Conservation (phyloP, 495 filamentous ascomycete genomes). For the Penicillium steckii region DNA sequence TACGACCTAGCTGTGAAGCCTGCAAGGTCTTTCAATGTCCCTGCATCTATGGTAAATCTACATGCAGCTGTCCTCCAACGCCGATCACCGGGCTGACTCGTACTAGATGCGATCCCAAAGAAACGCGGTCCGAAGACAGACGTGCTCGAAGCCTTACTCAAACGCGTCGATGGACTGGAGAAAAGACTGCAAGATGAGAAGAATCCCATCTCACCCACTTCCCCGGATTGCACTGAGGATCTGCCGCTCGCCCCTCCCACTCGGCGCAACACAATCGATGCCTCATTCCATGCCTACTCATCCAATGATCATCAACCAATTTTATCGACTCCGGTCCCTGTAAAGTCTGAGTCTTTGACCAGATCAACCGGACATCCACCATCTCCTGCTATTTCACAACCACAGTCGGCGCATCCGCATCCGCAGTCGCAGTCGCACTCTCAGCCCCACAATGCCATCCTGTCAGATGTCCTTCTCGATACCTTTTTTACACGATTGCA, state of each 20-base stretch:
- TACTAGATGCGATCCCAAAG: conserved; percentile 82
- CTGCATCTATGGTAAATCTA: conserved; percentile 77
- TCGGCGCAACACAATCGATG: conserved; percentile 25
- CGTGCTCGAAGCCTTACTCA: conserved; percentile 78
- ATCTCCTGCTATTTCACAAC: conserved; percentile 3
- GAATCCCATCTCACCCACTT: conserved; percentile 49
- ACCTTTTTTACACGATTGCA: conserved; percentile 75
- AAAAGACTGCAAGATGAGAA: conserved; percentile 70
- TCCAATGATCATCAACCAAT: conserved; percentile 8
- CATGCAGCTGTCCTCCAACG: background rate
- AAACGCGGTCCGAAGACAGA: conserved; percentile 88
- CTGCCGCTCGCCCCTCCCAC: conserved; percentile 10
- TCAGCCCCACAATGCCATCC: conserved; percentile 28
- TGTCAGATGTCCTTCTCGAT: conserved; percentile 65
- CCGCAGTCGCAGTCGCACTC: conserved; percentile 30
- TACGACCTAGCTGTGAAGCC: conserved; percentile 80
- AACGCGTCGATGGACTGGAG: conserved; percentile 80
- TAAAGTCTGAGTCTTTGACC: conserved; percentile 13
- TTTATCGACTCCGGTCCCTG: conserved; percentile 8
- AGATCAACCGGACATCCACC: conserved; percentile 1
- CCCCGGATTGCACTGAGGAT: conserved; percentile 24
- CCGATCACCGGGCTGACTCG: background rate
- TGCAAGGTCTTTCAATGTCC: conserved; percentile 85
- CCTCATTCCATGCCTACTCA: conserved; percentile 19
- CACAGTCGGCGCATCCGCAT: too few species aligned